Percentiles rank a stretch among this genome's conserved stretches.
Evolutionary conservation across 148 eudicot genomes (phyloP).

Genomic region (Vaccinium corymbosum): DNA sequence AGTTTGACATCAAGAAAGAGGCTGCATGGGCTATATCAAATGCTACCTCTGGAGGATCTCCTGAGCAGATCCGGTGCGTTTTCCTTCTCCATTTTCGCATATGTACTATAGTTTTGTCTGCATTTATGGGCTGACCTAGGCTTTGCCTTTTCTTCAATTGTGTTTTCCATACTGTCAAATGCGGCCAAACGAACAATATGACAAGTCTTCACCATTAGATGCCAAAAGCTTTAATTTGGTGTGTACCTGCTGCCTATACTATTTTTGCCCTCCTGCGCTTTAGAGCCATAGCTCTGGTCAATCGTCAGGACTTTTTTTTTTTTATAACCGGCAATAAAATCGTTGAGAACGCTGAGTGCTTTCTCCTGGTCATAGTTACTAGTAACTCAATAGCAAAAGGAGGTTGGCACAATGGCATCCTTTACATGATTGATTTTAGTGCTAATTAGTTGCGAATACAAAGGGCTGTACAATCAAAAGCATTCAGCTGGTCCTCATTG

Average conservation of each 20-base stretch:
- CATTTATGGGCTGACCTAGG: neutral
- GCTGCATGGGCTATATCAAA: constrained; percentile 89
- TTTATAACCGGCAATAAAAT: neutral
- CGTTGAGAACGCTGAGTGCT: neutral
- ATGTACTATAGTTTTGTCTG: neutral
- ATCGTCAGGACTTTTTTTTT: neutral
- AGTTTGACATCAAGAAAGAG: constrained; percentile 78
- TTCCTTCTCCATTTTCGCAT: constrained; percentile 1
- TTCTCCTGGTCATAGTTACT: neutral
- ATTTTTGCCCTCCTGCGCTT: neutral
- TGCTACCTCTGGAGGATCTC: constrained; percentile 78
- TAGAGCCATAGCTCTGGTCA: neutral
- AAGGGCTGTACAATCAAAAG: neutral
- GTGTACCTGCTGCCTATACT: neutral
- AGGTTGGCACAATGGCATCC: neutral
- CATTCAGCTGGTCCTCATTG: neutral
- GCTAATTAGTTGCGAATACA: neutral
- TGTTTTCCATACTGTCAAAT: neutral
- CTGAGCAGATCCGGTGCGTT: constrained; percentile 63
- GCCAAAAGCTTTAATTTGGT: neutral
- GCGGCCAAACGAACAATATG: neutral
- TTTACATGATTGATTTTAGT: neutral
- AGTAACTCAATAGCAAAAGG: neutral
- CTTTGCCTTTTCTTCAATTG: neutral
- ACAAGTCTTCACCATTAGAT: too few species aligned